Conservation (phyloP, 768 basidiomycete species). For the Suillus americanus region DNA sequence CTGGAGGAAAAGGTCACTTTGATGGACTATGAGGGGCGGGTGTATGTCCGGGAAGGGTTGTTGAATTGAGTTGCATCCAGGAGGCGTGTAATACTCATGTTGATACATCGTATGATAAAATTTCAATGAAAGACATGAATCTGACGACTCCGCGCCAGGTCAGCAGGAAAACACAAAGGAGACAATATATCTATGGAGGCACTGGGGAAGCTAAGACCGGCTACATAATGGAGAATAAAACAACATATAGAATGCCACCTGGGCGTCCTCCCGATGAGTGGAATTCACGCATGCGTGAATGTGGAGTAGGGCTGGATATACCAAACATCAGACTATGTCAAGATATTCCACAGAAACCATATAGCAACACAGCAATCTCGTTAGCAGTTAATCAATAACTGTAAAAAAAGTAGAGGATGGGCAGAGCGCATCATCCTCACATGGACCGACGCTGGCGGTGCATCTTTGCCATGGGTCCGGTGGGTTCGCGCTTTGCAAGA, state of each 20-base stretch:
- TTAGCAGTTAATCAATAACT: slow-evolving; percentile 12
- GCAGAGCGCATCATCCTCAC: neutral
- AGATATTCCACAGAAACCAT: neutral
- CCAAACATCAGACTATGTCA: neutral
- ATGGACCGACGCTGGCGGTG: slow-evolving; percentile 2
- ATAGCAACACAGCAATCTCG: neutral
- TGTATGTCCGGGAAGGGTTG: slow-evolving; percentile 18
- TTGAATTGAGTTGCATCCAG: neutral
- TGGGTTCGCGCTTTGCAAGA: slow-evolving; percentile 5
- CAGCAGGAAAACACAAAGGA: neutral
- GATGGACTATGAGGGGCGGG: slow-evolving; percentile 31
- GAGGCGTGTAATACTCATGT: neutral
- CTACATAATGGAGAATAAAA: neutral
- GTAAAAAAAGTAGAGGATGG: slow-evolving; percentile 5
- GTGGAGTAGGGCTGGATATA: neutral
- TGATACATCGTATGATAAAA: neutral
- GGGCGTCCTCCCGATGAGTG: neutral
- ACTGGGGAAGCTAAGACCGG: neutral
- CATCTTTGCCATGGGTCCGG: neutral
- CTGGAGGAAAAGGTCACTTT: slow-evolving; percentile 12
- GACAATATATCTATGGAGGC: neutral
- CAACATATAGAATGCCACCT: neutral
- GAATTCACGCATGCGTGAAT: slow-evolving; percentile 1
- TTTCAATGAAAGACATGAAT: neutral
- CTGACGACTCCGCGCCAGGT: neutral